These are phyloP conservation scores for Diversispora eburnea DNA, from an alignment of 192 early-diverging fungal genomes.

Conservation along the genomic window DNA sequence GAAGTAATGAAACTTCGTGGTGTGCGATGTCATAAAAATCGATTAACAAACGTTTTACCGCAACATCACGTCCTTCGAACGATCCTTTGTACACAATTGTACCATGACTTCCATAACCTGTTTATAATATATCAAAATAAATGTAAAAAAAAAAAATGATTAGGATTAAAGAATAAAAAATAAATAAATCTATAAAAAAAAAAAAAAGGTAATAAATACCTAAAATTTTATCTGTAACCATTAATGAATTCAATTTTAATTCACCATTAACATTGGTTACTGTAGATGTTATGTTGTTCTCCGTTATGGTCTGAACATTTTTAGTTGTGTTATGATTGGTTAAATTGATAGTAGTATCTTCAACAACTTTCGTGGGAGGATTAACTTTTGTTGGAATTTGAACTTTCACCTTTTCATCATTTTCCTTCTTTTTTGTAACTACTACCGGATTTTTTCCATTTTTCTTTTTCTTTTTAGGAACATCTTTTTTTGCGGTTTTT, in stretches of 20 bases:
- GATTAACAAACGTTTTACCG: constrained; percentile 87
- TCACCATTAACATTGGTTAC: constrained; percentile 31
- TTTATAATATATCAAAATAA: not conserved
- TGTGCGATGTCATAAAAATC: constrained; percentile 97
- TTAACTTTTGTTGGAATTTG: not conserved
- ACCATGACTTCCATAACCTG: constrained; percentile 94
- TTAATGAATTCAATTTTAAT: constrained; percentile 47
- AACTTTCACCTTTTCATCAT: constrained; percentile 4
- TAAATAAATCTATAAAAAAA: no score
- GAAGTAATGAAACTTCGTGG: constrained; percentile 88
- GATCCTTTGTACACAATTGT: constrained; percentile 94
- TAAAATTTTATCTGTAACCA: constrained; percentile 54
- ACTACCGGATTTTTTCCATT: not conserved
- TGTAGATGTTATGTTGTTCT: not conserved
- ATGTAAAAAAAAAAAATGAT: not conserved
- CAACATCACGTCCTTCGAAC: constrained; percentile 88
- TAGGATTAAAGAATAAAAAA: not conserved
- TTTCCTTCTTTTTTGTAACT: constrained; percentile 2
- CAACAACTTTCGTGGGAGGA: not conserved
- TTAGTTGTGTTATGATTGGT: not conserved
- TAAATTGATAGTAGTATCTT: not conserved
- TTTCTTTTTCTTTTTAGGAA: constrained; percentile 14
- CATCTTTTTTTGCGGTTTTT: not conserved
- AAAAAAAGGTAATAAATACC: not conserved
- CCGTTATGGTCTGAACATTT: not conserved